Evolutionary conservation across 225 moss, liverwort and hornwort genomes (phyloP), one percentile per base, ranked within the genome.

Genomic region (Takakia lepidozioides): DNA sequence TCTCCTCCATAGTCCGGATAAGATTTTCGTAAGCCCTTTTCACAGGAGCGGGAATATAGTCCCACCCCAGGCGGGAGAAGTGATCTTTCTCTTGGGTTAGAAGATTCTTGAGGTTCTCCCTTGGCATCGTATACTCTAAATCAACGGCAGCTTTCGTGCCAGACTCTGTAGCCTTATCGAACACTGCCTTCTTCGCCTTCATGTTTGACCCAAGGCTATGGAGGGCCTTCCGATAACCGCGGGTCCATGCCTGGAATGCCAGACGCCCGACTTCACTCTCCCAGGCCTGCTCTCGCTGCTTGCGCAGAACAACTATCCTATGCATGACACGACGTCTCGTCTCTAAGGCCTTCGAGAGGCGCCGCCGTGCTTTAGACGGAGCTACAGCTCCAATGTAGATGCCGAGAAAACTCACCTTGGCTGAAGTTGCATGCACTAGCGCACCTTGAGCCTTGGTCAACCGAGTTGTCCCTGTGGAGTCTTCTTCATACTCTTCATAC

Each of bases 261-360:
- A 74, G 22, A 30, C 60, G 52, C 59, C 59, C 59, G 0, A 73
- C 57, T 20, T 74, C 63, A 66, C 73, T 74, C 42, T 43, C 60
- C 79, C 79, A 79, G 9, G 73, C 62, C 35, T 60, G 59, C 45
- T 63, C 46, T 0, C 79, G 73, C 38, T 79, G 79, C 60, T 79
- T 79, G 18, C 70, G 79, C 53, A 79, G 6, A 66, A 74, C 69
- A 1, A 69, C 62, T 54, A 79, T 10, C 14, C 79, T 65, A 24
- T 79, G 73, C 16, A 79, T 63, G 1, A 79, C 73, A 23, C 79
- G 69, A 10, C 79, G 79, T 4, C 79, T 62, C 70, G 70, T 79
- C 60, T 79, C 79, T 52, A 79, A 53, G 3, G 62, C 79, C 63
- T 79, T 79, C 32, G 27, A 56, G 3, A 63, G 59, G 50, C 66